A percentile compares a stretch with the other conserved stretches of the same genome.
Evolutionary conservation across 805 yeast species (phyloP).

Genomic region (Ogataea ganodermae): DNA sequence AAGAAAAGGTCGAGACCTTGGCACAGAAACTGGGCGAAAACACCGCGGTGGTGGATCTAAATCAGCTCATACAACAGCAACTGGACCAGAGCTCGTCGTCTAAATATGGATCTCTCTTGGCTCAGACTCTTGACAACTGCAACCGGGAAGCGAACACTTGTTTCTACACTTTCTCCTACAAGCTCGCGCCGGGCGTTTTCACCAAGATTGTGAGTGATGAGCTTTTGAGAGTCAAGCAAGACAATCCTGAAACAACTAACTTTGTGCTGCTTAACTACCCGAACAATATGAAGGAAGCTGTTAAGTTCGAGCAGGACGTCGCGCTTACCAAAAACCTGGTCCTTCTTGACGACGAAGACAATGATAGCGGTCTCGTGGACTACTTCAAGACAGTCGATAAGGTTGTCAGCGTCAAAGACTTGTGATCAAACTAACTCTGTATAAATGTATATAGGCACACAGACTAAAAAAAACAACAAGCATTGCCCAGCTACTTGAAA

Average conservation of each 20-base stretch:
- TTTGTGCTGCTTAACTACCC: conserved; percentile 63
- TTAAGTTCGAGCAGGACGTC: conserved; percentile 72
- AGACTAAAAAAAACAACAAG: conserved; percentile 8
- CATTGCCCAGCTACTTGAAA: conserved; percentile 10
- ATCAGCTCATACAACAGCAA: conserved; percentile 47
- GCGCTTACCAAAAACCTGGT: conserved; percentile 47
- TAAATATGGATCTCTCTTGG: conserved; percentile 54
- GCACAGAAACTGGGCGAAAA: conserved; percentile 17
- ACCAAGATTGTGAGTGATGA: conserved; percentile 50
- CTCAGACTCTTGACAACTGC: conserved; percentile 37
- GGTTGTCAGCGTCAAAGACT: conserved; percentile 30
- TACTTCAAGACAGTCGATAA: conserved; percentile 71
- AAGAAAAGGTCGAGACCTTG: conserved; percentile 16
- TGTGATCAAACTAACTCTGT: conserved; percentile 12
- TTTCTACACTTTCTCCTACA: conserved; percentile 33
- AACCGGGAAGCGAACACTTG: conserved; percentile 33
- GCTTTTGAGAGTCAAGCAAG: conserved; percentile 25
- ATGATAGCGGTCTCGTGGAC: conserved; percentile 54
- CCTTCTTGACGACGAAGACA: conserved; percentile 28
- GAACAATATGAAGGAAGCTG: conserved; percentile 61
- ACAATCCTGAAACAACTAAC: conserved; percentile 41
- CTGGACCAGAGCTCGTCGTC: conserved; percentile 42
- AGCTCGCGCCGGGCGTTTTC: conserved; percentile 45
- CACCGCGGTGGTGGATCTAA: conserved; percentile 52
- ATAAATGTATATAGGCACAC: conserved; percentile 11